Evolutionary conservation across 345 rosid species (phyloP).

Genomic region (Eucalyptus cloeziana): DNA sequence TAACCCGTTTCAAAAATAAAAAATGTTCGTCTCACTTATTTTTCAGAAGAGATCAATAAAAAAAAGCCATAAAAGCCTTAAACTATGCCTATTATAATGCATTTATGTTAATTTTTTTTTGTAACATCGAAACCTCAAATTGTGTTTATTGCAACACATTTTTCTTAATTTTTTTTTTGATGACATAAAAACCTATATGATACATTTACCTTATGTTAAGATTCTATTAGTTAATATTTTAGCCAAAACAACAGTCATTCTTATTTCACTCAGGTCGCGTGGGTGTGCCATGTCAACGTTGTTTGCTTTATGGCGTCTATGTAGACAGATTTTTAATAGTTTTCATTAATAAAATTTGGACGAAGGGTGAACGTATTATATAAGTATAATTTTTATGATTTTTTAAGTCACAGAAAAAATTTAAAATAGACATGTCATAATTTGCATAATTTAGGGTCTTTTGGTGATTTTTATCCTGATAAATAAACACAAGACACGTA

Average conservation of each 20-base stretch:
- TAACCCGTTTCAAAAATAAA: neutral
- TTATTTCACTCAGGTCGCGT: fast-evolving
- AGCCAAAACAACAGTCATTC: fast-evolving
- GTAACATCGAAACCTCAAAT: neutral
- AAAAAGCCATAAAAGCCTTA: too few species aligned
- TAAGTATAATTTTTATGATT: neutral
- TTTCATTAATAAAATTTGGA: too few species aligned
- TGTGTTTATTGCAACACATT: neutral
- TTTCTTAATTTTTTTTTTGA: too few species aligned
- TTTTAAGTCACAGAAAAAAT: too few species aligned
- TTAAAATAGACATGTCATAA: too few species aligned
- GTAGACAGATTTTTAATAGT: too few species aligned
- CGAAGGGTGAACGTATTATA: neutral
- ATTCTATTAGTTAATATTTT: too few species aligned
- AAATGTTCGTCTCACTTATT: neutral
- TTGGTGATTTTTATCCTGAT: neutral
- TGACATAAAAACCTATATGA: neutral
- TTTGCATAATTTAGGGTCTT: too few species aligned
- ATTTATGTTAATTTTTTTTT: too few species aligned
- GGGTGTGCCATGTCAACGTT: neutral
- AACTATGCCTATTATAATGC: too few species aligned
- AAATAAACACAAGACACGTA: neutral
- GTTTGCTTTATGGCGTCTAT: too few species aligned
- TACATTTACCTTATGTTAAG: neutral
- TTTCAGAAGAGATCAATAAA: neutral